Conservation (phyloP, 805 yeast species). For the Wickerhamomyces mucosus region DNA sequence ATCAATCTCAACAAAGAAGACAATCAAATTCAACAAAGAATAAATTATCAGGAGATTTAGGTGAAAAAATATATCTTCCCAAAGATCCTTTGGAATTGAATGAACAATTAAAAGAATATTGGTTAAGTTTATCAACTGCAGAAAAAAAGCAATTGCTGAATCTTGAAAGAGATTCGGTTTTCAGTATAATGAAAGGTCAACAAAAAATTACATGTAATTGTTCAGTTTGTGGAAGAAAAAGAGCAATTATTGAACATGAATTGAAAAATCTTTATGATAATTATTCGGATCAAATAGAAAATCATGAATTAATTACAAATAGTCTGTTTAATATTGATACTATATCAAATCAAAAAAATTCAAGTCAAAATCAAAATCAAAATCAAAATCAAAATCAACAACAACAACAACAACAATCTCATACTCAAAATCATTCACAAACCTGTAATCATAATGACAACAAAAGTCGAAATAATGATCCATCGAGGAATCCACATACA, state of each 20-base stretch:
- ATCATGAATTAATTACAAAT: conserved; percentile 4
- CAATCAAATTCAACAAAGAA: conserved; percentile 34
- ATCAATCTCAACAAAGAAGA: conserved; percentile 1
- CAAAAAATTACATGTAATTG: conserved; percentile 58
- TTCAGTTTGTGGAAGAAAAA: conserved; percentile 67
- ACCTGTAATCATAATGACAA: not conserved
- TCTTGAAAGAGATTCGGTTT: conserved; percentile 60
- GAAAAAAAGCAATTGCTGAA: conserved; percentile 53
- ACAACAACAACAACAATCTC: not conserved
- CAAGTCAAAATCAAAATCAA: too few species aligned
- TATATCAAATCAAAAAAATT: too few species aligned
- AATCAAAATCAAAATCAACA: not conserved
- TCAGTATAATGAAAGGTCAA: conserved; percentile 52
- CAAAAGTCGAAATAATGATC: not conserved
- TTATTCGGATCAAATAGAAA: conserved; percentile 36
- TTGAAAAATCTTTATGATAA: conserved; percentile 65
- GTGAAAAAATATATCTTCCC: conserved; percentile 4
- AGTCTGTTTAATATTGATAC: not conserved
- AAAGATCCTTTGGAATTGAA: conserved; percentile 14
- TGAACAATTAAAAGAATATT: conserved; percentile 29
- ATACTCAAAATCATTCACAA: not conserved
- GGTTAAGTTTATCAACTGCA: conserved; percentile 56
- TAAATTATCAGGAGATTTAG: conserved; percentile 26
- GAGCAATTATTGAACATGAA: conserved; percentile 64
- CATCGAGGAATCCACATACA: too few species aligned